Evolutionary conservation across 2,329 filamentous ascomycete species (phyloP).

Genomic region (Cercospora citrullina): DNA sequence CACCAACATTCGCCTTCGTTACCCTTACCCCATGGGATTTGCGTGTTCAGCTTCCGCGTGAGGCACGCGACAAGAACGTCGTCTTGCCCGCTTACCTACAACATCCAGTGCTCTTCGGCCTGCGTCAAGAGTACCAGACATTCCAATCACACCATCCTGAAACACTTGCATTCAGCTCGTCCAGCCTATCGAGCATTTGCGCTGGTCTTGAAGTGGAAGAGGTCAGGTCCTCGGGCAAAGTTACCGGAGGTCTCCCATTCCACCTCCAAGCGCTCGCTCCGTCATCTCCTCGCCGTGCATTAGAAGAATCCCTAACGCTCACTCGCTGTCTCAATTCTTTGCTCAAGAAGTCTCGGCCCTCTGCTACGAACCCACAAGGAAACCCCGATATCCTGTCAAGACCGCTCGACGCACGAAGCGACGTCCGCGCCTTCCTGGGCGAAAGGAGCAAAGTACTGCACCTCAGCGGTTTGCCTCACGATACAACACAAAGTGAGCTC

Average conservation of each 20-base stretch:
- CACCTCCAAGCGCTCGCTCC: constrained; percentile 94
- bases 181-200: constrained; percentile 95
- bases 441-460: constrained; percentile 98
- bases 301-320: constrained; percentile 95
- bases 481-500: constrained; percentile 96
- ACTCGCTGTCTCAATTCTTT: constrained; percentile 88
- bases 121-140: constrained; percentile 94
- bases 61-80: constrained; percentile 96
- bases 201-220: constrained; percentile 97
- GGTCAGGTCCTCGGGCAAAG: constrained; percentile 93
- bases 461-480: constrained; percentile 94
- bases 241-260: constrained; percentile 98
- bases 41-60: constrained; percentile 92
- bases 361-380: constrained; percentile 62
- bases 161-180: constrained; percentile 93
- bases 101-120: constrained; percentile 94
- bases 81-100: constrained; percentile 95
- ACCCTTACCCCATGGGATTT: constrained; percentile 98
- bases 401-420: constrained; percentile 94
- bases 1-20: constrained; percentile 87
- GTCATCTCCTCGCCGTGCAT: constrained; percentile 89
- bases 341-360: constrained; percentile 92
- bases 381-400: constrained; percentile 92
- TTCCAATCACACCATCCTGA: constrained; percentile 99
- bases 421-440: constrained; percentile 91